phyloP scores from a whole-genome alignment of 1,284 basidiomycete species.

The Sparassis latifolia region DNA sequence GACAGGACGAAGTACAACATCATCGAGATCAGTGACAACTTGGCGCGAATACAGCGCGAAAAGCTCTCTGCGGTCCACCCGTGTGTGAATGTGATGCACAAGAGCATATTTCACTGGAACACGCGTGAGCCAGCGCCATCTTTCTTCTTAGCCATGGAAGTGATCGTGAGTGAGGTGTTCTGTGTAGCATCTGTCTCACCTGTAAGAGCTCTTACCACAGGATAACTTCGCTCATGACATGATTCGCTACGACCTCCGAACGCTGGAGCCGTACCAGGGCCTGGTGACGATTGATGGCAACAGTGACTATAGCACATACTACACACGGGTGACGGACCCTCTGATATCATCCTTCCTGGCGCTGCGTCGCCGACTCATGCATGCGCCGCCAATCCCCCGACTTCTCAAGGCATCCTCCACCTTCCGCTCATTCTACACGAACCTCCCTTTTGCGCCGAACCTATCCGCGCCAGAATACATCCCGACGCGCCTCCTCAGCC shows the following conservation, averaged over 20 bases:
- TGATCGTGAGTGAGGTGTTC: constrained; percentile 59
- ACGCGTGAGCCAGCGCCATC: constrained; percentile 76
- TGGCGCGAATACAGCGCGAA: constrained; percentile 69
- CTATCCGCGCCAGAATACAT: constrained; percentile 87
- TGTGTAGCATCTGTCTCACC: neutral
- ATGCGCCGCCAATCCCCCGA: constrained; percentile 49
- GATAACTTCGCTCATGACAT: constrained; percentile 98
- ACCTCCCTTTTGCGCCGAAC: constrained; percentile 88
- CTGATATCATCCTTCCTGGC: constrained; percentile 71
- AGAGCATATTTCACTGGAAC: constrained; percentile 88
- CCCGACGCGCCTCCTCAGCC: constrained; percentile 86
- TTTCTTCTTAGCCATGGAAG: constrained; percentile 93
- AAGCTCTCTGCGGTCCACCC: constrained; percentile 51
- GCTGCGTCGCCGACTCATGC: constrained; percentile 51
- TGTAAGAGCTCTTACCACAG: constrained; percentile 30
- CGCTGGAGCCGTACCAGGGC: constrained; percentile 79
- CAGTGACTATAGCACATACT: constrained; percentile 85
- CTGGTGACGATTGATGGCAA: constrained; percentile 75
- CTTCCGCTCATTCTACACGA: constrained; percentile 57
- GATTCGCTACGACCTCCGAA: constrained; percentile 81
- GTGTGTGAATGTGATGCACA: constrained; percentile 69
- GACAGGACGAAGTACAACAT: constrained; percentile 87
- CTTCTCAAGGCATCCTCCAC: constrained; percentile 49
- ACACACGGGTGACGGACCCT: constrained; percentile 82
- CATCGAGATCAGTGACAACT: constrained; percentile 84